Base-by-base conservation (phyloP, 2,329 filamentous ascomycete species). In the Fusarium torreyae region DNA sequence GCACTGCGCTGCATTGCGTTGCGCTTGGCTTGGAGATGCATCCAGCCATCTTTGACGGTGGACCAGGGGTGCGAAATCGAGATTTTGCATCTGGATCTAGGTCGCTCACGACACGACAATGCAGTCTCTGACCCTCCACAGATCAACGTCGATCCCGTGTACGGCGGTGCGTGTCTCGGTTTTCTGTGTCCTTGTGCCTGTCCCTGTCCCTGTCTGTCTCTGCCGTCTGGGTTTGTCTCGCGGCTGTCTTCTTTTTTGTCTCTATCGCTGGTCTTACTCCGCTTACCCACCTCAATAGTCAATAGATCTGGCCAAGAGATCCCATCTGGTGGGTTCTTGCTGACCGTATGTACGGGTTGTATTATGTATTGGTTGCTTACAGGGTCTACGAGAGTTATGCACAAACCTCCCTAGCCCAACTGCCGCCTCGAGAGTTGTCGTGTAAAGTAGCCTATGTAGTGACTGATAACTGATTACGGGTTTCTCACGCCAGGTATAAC, bases 61-160 rank as follows among this genome's bases (percentile, higher is more conserved):
- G 44, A 53, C 44, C 57, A 63, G 53, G 52, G 63, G 57, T 63
- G 65, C 59, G 46, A 55, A 71, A 71, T 73, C 71, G 68, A 71
- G 70, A 73, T 73, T 73, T 73, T 58, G 63, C 68, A 73, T 71
- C 66, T 71, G 62, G 58, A 73, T 73, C 71, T 59, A 53, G 57
- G 54, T 49, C 18, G 48, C 50, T 53, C 22, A 65, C 55, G 60
- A 62, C 55, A 63, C 55, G 60, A 62, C 55, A 63, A 68, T 68
- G 62, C 60, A 66, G 65, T 56, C 53, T 58, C 52, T 46, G 57
- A 59, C 63, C 61, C 51, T 57, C 51, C 70, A 68, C 53, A 66
- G 70, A 73, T 74, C 68, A 66, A 54, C 68, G 68, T 69, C 70
- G 72, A 74, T 74, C 72, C 60, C 56, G 46, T 59, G 49, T 60